A percentile compares a stretch with the other conserved stretches of the same genome.
Conservation (phyloP, 495 filamentous ascomycete genomes). For the Tuber aestivum region DNA sequence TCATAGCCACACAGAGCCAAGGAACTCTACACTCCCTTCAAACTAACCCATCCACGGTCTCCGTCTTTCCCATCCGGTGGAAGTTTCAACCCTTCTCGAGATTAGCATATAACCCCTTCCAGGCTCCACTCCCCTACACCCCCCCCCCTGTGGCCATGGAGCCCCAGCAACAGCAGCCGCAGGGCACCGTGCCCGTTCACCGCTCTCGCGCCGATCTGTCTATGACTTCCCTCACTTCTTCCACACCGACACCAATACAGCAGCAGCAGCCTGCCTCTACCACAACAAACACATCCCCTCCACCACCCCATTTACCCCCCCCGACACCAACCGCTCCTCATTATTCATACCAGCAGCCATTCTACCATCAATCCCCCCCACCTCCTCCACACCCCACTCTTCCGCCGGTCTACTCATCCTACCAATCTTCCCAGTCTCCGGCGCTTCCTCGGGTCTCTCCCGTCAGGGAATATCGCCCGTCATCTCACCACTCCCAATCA, state of each 20-base stretch:
- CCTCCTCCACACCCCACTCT: constrained; percentile 13
- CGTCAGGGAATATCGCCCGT: constrained; percentile 20
- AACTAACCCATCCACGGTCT: background rate
- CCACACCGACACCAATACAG: constrained; percentile 17
- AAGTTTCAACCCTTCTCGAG: constrained; percentile 1
- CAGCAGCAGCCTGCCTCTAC: constrained; percentile 8
- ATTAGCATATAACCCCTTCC: constrained; percentile 7
- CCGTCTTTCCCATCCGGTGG: background rate
- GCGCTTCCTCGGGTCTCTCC: constrained; percentile 23
- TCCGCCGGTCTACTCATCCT: constrained; percentile 25
- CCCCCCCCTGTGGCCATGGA: constrained; percentile 24
- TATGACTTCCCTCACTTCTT: constrained; percentile 32
- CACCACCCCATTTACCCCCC: constrained; percentile 16
- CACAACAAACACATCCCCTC: constrained; percentile 17
- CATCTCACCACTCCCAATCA: constrained; percentile 26
- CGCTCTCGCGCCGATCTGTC: constrained; percentile 36
- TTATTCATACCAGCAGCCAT: constrained; percentile 14
- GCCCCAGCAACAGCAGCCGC: constrained; percentile 30
- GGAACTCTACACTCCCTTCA: background rate
- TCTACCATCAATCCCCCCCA: constrained; percentile 19
- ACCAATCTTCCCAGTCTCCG: constrained; percentile 20
- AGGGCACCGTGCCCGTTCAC: constrained; percentile 24
- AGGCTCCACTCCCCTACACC: constrained; percentile 12
- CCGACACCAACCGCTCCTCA: constrained; percentile 13
- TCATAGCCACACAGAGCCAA: background rate